Base-by-base conservation (phyloP, 2,329 filamentous ascomycete genomes). In the Penicillium sp. region DNA sequence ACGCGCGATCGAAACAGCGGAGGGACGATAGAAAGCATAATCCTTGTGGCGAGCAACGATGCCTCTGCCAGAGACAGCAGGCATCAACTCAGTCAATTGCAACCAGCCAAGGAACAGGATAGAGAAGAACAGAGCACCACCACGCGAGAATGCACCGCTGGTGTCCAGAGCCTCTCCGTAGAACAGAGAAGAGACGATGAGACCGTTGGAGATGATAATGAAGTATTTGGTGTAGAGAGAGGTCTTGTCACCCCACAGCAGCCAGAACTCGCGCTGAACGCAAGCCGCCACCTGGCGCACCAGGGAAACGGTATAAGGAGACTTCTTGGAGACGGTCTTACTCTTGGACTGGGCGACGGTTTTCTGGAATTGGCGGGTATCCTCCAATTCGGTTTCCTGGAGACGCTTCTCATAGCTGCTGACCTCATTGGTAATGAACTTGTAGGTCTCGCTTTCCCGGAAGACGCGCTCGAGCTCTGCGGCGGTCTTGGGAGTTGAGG, bases 101-200 rank as follows among this genome's bases (percentile, higher is more conserved):
- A 94, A 78, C 85, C 85, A 88, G 51, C 79, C 79, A 6, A 87
- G 75, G 71, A 88, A 86, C 28, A 87, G 68, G 57, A 87, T 84
- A 1, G 82, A 84, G 72, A 87, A 87, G 77, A 88, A 87, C 8
- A 84, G 70, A 7, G 81, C 76, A 66, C 85, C 85, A 6, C 85
- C 83, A 59, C 85, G 78, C 5, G 79, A 74, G 67, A 88, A 88
- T 12, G 84, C 81, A 33, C 85, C 85, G 38, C 74, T 77, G 1
- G 84, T 86, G 61, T 82, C 76, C 5, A 79, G 63, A 0, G 81
- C 73, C 65, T 85, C 77, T 12, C 83, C 88, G 63, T 90, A 89
- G 73, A 94, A 94, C 16, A 94, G 77, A 2, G 86, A 89, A 1
- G 88, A 87, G 49, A 92, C 85, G 56, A 95, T 89, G 9, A 95